Base-by-base conservation (phyloP, 2,329 filamentous ascomycete genomes). In the Fusarium odoratissimum region DNA sequence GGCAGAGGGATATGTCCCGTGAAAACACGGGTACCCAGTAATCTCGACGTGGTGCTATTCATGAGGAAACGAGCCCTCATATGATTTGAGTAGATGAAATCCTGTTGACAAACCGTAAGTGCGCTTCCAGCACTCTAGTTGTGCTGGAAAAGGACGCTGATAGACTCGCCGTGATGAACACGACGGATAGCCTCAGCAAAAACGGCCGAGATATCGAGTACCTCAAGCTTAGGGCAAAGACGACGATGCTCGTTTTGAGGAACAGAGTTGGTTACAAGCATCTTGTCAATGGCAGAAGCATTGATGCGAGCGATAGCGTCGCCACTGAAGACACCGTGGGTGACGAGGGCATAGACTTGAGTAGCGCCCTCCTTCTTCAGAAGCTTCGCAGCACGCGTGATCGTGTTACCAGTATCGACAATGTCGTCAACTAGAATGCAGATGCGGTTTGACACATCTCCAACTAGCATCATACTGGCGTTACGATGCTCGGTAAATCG, bases 161-260 rank as follows among this genome's bases (percentile, higher is more conserved):
- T 97, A 79, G 94, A 97, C 85, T 99, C 96, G 78, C 96, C 96
- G 82, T 98, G 95, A 83, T 99, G 96, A 66, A 98, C 95, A 71
- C 96, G 91, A 72, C 96, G 93, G 76, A 98, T 98, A 56, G 96
- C 94, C 88, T 98, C 95, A 67, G 94, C 95, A 81, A 98, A 98
- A 65, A 98, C 91, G 75, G 93, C 92, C 60, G 94, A 94, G 68
- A 98, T 82, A 79, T 98, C 95, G 70, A 99, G 85, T 55, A 98
- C 93, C 81, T 97, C 95, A 57, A 99, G 86, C 85, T 98, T 98
- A 42, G 93, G 89, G 80, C 95, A 97, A 56, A 91, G 82, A 54
- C 91, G 84, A 79, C 90, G 86, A 83, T 98, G 93, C 75, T 97
- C 93, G 38, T 91, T 86, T 82, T 98, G 96, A 49, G 95, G 94